Evolutionary conservation across 768 basidiomycete genomes (phyloP).

Genomic region (Pholiota microspora): DNA sequence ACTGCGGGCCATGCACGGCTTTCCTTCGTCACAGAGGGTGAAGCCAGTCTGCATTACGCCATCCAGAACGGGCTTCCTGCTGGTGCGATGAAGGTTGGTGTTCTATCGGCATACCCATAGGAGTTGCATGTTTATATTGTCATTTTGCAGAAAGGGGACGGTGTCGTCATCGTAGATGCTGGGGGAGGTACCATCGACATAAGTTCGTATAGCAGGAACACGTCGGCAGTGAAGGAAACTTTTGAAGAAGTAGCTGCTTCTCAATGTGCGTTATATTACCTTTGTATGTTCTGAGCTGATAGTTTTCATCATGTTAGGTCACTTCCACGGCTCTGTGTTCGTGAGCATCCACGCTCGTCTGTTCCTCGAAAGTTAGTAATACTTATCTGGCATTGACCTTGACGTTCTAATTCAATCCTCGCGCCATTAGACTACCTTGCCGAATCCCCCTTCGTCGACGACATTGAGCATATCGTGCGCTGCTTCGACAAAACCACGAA

Average conservation of each 20-base stretch:
- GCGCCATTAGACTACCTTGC: slow-evolving; percentile 32
- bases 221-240: slow-evolving; percentile 16
- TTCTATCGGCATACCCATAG: too few species aligned
- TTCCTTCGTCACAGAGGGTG: slow-evolving; percentile 60
- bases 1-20: slow-evolving; percentile 39
- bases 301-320: slow-evolving; percentile 28
- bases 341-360: slow-evolving; percentile 11
- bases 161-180: slow-evolving; percentile 54
- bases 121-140: not conserved
- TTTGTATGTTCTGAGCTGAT: not conserved
- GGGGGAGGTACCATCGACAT: slow-evolving; percentile 64
- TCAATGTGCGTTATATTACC: slow-evolving; percentile 31
- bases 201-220: slow-evolving; percentile 42
- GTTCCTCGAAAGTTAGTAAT: slow-evolving; percentile 11
- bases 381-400: not conserved
- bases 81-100: slow-evolving; percentile 29
- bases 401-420: not conserved
- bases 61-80: slow-evolving; percentile 37
- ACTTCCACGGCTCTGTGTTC: slow-evolving; percentile 43
- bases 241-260: slow-evolving; percentile 49
- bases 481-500: slow-evolving; percentile 48
- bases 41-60: slow-evolving; percentile 60
- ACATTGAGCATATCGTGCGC: slow-evolving; percentile 33
- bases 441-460: slow-evolving; percentile 9
- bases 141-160: slow-evolving; percentile 35